Conservation (phyloP, 179 eudicot genomes). For the Carnegiea gigantea region DNA sequence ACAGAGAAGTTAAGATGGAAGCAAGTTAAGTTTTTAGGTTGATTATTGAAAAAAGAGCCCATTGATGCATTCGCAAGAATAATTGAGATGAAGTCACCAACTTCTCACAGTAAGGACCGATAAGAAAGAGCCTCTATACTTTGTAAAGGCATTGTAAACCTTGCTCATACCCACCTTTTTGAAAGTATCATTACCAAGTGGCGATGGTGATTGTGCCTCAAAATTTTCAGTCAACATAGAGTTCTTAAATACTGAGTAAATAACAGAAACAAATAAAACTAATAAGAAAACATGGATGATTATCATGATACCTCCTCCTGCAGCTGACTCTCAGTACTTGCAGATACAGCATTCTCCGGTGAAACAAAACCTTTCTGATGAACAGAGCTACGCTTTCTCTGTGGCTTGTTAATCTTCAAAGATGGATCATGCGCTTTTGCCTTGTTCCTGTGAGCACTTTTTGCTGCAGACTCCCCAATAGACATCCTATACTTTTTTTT, state of each 20-base stretch:
- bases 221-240: background rate
- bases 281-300: slow-evolving; percentile 13
- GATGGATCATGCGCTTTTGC: slow-evolving; percentile 31
- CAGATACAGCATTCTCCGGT: slow-evolving; percentile 35
- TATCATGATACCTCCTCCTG: slow-evolving; percentile 66
- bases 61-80: background rate
- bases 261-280: background rate
- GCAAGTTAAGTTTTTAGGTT: background rate
- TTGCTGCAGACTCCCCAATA: slow-evolving; percentile 34
- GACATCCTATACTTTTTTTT: slow-evolving; percentile 46
- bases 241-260: slow-evolving; percentile 2
- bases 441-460: slow-evolving; percentile 30
- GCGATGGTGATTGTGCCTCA: background rate
- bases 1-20: background rate
- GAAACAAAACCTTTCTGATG: slow-evolving; percentile 37
- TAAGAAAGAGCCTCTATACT: background rate
- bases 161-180: background rate
- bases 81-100: background rate
- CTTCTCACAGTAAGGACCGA: background rate
- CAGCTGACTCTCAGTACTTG: slow-evolving; percentile 32
- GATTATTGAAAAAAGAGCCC: background rate
- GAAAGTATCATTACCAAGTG: background rate
- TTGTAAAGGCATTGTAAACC: background rate
- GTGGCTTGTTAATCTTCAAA: slow-evolving; percentile 39
- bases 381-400: slow-evolving; percentile 44